Evolutionary conservation across 1,139 yeast genomes (phyloP), one percentile per base, ranked within the genome.

Genomic region (Candida sp.): DNA sequence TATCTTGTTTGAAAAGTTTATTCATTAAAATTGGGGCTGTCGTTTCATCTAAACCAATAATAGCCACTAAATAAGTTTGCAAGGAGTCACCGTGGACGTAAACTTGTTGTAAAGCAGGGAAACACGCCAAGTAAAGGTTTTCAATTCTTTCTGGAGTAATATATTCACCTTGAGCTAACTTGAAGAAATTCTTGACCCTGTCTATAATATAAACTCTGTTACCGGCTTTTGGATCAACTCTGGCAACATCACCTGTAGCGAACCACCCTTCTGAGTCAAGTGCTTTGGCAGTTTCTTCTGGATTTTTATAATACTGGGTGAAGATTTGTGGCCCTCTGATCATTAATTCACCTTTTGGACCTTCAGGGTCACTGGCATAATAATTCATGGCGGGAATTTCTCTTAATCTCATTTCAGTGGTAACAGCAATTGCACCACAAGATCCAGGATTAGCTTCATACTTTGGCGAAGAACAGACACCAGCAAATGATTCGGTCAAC

Each of bases 71-170:
- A 53, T 58, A 84, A 3, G 79, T 72, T 53, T 81, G 69, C 23
- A 77, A 61, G 0, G 90, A 77, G 54, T 83, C 81, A 12, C 95
- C 95, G 55, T 84, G 72, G 23, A 67, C 64, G 45, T 57, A 72
- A 19, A 70, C 47, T 55, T 72, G 77, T 29, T 57, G 53, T 30
- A 70, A 50, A 22, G 57, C 43, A 5, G 75, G 66, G 44, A 64
- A 66, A 30, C 56, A 51, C 1, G 72, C 59, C 43, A 67, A 58
- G 49, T 70, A 72, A 19, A 58, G 50, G 43, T 67, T 68, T 52
- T 72, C 77, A 41, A 72, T 66, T 47, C 57, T 64, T 53, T 72
- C 77, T 1, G 77, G 77, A 9, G 75, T 64, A 34, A 72, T 66
- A 45, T 64, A 72, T 52, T 72, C 77, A 21, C 77, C 77, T 47